Conservation (phyloP, 176 grass and related monocot species). For the Pharus latifolius region DNA sequence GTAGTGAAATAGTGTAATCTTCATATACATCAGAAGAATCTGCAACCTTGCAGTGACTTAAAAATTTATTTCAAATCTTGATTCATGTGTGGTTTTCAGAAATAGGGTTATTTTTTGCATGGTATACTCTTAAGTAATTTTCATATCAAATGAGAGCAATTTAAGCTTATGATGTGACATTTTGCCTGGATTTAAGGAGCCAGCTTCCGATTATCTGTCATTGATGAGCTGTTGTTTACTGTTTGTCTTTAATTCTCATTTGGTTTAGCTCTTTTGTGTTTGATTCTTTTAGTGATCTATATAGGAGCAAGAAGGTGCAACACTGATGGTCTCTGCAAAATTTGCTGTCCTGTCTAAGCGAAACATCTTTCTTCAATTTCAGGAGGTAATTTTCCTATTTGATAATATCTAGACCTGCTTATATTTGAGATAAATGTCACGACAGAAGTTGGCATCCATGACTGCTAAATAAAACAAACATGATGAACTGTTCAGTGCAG, state of each 20-base stretch:
- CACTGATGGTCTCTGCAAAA: constrained; percentile 85
- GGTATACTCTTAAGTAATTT: too few relatives aligned
- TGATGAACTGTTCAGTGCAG: background rate
- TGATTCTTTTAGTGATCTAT: constrained; percentile 38
- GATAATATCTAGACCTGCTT: constrained; percentile 11
- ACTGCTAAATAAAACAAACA: background rate
- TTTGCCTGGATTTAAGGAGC: background rate
- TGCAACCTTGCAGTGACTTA: background rate
- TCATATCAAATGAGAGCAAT: too few relatives aligned
- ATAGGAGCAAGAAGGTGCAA: constrained; percentile 94
- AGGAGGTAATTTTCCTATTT: constrained; percentile 48
- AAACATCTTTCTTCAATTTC: constrained; percentile 93
- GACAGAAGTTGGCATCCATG: background rate
- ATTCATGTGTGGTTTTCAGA: background rate
- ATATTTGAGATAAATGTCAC: background rate
- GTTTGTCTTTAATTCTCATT: background rate
- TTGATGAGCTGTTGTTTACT: background rate
- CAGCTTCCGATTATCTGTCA: background rate
- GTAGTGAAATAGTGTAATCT: background rate
- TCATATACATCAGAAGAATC: background rate
- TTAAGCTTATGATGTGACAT: too few relatives aligned
- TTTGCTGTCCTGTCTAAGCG: constrained; percentile 77
- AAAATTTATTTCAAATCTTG: background rate
- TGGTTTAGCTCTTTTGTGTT: constrained; percentile 17
- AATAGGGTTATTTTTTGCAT: background rate